phyloP scores from a whole-genome alignment of 352 stramenopile genomes.

The Peronospora belbahrii region DNA sequence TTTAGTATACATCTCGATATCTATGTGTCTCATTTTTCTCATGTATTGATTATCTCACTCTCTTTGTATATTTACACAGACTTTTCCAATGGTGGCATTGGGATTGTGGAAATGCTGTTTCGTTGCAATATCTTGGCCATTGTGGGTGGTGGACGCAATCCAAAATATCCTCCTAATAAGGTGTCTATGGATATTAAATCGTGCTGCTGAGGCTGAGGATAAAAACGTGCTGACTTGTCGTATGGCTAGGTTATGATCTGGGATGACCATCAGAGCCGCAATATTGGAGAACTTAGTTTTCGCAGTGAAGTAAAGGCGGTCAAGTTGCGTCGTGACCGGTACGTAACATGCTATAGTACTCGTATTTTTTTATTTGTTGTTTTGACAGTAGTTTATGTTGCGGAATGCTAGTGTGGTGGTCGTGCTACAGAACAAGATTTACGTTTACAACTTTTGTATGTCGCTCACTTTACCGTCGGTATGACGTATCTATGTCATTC shows the following conservation, averaged over 20 bases:
- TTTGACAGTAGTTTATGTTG: neutral
- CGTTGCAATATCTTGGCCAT: slow-evolving; percentile 97
- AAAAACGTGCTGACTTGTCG: neutral
- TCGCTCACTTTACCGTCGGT: neutral
- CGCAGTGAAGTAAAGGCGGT: slow-evolving; percentile 94
- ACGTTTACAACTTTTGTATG: slow-evolving; percentile 96
- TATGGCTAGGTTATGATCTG: slow-evolving; percentile 94
- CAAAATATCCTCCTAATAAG: slow-evolving; percentile 95
- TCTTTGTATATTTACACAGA: slow-evolving; percentile 39
- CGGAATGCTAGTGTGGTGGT: slow-evolving; percentile 86
- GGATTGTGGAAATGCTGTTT: slow-evolving; percentile 99
- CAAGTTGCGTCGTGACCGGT: slow-evolving; percentile 92
- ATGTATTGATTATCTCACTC: too few relatives aligned
- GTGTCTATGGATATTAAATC: slow-evolving; percentile 21
- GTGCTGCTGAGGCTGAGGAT: neutral
- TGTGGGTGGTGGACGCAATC: slow-evolving; percentile 87
- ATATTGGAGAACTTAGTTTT: slow-evolving; percentile 97
- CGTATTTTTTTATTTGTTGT: neutral
- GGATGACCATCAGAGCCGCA: slow-evolving; percentile 97
- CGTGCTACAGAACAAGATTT: slow-evolving; percentile 94
- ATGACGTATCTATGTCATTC: neutral
- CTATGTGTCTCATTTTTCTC: neutral
- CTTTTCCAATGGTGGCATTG: slow-evolving; percentile 93
- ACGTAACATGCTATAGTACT: too few relatives aligned
- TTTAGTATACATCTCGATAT: neutral